These are phyloP conservation scores for Pisolithus tinctorius DNA, from an alignment of 768 basidiomycete species.

Conservation along the genomic window DNA sequence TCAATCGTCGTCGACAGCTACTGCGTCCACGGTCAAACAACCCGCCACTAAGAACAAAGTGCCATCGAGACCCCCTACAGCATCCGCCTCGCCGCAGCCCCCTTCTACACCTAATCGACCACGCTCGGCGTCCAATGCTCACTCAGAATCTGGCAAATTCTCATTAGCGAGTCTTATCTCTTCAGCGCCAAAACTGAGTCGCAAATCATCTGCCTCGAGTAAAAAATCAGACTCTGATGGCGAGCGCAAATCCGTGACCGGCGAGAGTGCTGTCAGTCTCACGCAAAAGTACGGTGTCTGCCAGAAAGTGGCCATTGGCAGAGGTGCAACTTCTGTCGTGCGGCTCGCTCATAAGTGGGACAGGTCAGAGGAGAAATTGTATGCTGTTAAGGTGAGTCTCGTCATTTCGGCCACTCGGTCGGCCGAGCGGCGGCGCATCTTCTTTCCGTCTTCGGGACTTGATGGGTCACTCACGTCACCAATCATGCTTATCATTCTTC, in stretches of 20 bases:
- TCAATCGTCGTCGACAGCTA: background rate
- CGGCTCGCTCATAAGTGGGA: constrained; percentile 99
- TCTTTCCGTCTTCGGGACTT: too few relatives aligned
- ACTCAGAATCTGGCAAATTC: constrained; percentile 62
- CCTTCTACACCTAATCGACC: constrained; percentile 21
- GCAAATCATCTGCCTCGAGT: constrained; percentile 63
- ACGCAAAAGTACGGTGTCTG: constrained; percentile 95
- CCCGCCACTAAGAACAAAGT: constrained; percentile 8
- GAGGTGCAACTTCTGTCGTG: constrained; percentile 97
- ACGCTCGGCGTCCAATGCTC: constrained; percentile 40
- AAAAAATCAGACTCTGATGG: constrained; percentile 65
- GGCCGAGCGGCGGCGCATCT: background rate
- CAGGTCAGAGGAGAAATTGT: constrained; percentile 89
- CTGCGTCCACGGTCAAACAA: background rate
- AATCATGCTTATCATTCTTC: constrained; percentile 2
- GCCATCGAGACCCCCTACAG: constrained; percentile 3
- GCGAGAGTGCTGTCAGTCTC: constrained; percentile 50
- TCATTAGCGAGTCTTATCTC: constrained; percentile 76
- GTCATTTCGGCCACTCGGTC: background rate
- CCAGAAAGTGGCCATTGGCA: constrained; percentile 94
- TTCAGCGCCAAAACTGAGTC: constrained; percentile 64
- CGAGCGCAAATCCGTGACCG: constrained; percentile 37
- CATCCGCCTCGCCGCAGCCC: constrained; percentile 7
- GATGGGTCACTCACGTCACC: too few relatives aligned
- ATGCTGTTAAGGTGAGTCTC: constrained; percentile 82